These are phyloP conservation scores for Ophiostoma himal-ulmi DNA, from an alignment of 2,329 filamentous ascomycete genomes.

Conservation along the genomic window DNA sequence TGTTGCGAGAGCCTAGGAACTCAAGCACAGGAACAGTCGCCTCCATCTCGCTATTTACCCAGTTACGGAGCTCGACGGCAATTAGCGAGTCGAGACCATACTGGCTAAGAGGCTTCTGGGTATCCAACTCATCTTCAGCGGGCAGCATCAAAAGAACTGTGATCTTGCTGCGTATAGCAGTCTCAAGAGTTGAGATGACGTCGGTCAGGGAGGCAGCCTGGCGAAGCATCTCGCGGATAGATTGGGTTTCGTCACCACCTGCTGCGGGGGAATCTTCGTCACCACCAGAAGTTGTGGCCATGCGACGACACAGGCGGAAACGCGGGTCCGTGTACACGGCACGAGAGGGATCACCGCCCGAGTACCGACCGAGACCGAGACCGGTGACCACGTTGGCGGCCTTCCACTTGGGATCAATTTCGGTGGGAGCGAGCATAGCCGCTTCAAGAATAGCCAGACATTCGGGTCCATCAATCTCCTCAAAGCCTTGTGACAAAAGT, in stretches of 20 bases:
- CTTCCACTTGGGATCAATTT: neutral
- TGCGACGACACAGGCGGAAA: conserved; percentile 23
- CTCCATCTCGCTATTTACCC: conserved; percentile 26
- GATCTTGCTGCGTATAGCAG: conserved; percentile 23
- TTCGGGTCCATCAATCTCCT: conserved; percentile 26
- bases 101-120: conserved; percentile 22
- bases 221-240: conserved; percentile 22
- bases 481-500: conserved; percentile 26
- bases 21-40: conserved; percentile 26
- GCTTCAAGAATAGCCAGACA: conserved; percentile 28
- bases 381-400: conserved; percentile 26
- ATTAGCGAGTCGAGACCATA: conserved; percentile 27
- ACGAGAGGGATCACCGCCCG: conserved; percentile 23
- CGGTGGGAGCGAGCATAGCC: conserved; percentile 20
- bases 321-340: conserved; percentile 25
- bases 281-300: conserved; percentile 13
- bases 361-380: conserved; percentile 25
- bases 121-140: conserved; percentile 23
- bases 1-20: conserved; percentile 24
- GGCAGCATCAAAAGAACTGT: conserved; percentile 22
- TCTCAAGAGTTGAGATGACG: conserved; percentile 15
- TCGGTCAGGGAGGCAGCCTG: conserved; percentile 16
- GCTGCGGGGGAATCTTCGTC: neutral
- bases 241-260: conserved; percentile 4
- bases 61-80: conserved; percentile 27